Conservation (phyloP, 75 land plant species). For the Pinus tabuliformis region DNA sequence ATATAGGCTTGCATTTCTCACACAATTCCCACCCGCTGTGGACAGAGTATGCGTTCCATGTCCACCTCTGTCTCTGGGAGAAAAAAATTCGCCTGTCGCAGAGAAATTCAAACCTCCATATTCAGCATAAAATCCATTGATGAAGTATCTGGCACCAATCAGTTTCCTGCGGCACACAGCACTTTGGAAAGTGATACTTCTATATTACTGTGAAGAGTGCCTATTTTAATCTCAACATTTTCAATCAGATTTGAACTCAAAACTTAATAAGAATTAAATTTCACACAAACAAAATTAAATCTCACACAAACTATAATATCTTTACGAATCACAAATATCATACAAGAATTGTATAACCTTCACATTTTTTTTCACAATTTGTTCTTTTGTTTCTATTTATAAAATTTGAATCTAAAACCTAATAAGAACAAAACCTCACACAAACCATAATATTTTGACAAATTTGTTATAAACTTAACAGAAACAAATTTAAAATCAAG, state of each 20-base stretch:
- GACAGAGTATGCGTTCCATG: slow-evolving; percentile 89
- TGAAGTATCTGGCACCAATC: slow-evolving; percentile 81
- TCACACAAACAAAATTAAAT: too few relatives aligned
- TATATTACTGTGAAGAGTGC: neutral
- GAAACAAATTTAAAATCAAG: too few relatives aligned
- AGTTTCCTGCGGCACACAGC: slow-evolving; percentile 66
- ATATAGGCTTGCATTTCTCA: slow-evolving; percentile 47
- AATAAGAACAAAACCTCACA: too few relatives aligned
- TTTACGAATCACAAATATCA: too few relatives aligned
- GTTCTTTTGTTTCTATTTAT: too few relatives aligned
- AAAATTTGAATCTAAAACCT: too few relatives aligned
- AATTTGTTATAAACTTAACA: too few relatives aligned
- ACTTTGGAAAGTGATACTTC: too few relatives aligned
- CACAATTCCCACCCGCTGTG: slow-evolving; percentile 61
- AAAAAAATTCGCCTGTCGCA: slow-evolving; percentile 45
- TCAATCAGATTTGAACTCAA: neutral
- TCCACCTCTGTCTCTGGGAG: slow-evolving; percentile 86
- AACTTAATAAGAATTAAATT: neutral
- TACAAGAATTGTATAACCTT: too few relatives aligned
- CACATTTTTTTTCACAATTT: too few relatives aligned
- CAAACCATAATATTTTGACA: too few relatives aligned
- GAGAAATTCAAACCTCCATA: slow-evolving; percentile 30
- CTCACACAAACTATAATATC: too few relatives aligned
- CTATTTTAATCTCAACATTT: slow-evolving; percentile 60
- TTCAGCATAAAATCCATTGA: slow-evolving; percentile 65